Evolutionary conservation across 371 early-diverging fungal species (phyloP), one percentile per base, ranked within the genome.

Genomic region (Paramicrosporidium saccamoebae): DNA sequence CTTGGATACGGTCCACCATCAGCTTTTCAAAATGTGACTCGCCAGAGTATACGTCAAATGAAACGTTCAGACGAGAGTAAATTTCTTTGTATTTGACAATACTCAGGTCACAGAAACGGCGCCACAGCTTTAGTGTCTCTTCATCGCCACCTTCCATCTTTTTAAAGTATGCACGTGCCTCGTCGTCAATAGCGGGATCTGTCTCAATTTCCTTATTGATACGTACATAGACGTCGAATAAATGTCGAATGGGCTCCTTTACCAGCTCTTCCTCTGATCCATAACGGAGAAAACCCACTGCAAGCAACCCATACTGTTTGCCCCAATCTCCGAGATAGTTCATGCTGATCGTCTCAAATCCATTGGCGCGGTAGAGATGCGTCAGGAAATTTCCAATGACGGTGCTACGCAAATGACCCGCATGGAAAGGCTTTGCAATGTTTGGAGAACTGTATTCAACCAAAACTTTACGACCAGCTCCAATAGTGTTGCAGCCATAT

Each of bases 251-350:
- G 1, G 95, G 81, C 45, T 96, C 77, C 16, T 48, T 48, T 22
- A 50, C 29, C 9, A 96, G 46, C 41, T 58, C 36, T 22, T 57
- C 54, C 33, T 78, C 69, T 30, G 52, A 46, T 10, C 90, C 90
- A 37, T 64, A 72, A 30, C 63, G 60, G 23, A 62, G 48, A 39
- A 54, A 95, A 9, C 94, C 98, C 17, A 95, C 56, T 7, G 92
- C 86, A 31, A 98, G 50, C 24, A 97, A 47, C 14, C 81, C 98
- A 48, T 86, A 97, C 45, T 97, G 98, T 40, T 95, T 98, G 22
- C 99, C 99, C 99, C 99, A 98, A 48, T 98, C 98, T 17, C 99
- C 99, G 14, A 98, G 55, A 48, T 96, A 95, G 52, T 98, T 98
- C 39, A 96, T 74, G 10, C 72, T 55, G 19, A 71, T 44, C 2